A percentile compares a stretch with the other conserved stretches of the same genome.
These are phyloP conservation scores for Papilionanthe hybrid DNA, from an alignment of 116 monocot genomes.

Conservation along the genomic window DNA sequence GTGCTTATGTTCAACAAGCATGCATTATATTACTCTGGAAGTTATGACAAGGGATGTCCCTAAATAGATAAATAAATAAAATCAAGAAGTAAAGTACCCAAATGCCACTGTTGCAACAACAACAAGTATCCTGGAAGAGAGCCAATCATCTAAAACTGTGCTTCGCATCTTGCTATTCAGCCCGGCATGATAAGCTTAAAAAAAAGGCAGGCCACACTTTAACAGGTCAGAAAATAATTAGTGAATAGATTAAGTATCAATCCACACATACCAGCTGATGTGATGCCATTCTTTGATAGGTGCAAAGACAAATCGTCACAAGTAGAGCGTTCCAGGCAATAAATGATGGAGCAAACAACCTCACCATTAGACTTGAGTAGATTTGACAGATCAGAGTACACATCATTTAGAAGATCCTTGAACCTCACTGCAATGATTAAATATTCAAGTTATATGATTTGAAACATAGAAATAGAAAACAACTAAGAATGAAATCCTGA, in stretches of 20 bases:
- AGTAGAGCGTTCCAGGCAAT: constrained; percentile 81
- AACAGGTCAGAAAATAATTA: constrained; percentile 2
- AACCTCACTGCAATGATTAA: constrained; percentile 66
- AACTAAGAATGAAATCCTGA: background rate
- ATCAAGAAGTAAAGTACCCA: constrained; percentile 44
- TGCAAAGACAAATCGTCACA: constrained; percentile 64
- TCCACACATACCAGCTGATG: constrained; percentile 65
- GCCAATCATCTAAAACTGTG: constrained; percentile 75
- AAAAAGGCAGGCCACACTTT: constrained; percentile 6
- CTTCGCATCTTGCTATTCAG: constrained; percentile 68
- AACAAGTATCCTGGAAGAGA: constrained; percentile 82
- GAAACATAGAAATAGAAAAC: background rate
- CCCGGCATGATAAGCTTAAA: constrained; percentile 88
- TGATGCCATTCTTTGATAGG: constrained; percentile 59
- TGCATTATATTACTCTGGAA: background rate
- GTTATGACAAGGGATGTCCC: background rate
- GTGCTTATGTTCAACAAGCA: background rate
- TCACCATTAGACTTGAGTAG: constrained; percentile 60
- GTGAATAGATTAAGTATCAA: background rate
- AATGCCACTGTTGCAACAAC: constrained; percentile 97
- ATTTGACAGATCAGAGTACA: constrained; percentile 59
- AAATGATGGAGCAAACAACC: constrained; percentile 70
- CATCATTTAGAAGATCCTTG: constrained; percentile 76
- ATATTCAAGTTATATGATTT: constrained; percentile 7
- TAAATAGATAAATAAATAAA: background rate